Evolutionary conservation across 805 yeast genomes (phyloP), one percentile per base, ranked within the genome.

Genomic region (Cyberlindnera euphorbiae): DNA sequence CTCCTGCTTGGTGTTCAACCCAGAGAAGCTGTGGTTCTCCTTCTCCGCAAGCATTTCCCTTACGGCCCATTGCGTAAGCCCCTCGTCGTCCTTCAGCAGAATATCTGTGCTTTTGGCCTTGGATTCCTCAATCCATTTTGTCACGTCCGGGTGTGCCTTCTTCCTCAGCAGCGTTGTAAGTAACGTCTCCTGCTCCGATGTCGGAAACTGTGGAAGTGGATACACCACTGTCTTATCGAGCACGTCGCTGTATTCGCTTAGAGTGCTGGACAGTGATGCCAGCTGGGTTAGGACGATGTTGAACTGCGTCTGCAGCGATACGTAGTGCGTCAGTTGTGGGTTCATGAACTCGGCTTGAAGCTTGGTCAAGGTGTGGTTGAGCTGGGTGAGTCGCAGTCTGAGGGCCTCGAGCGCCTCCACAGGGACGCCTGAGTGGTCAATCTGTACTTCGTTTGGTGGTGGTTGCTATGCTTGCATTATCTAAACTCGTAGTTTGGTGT

Each of bases 141-240:
- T 84, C 3, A 90, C 95, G 44, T 89, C 97, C 0, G 98, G 97
- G 9, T 85, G 64, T 33, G 82, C 81, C 55, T 89, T 90, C 56
- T 89, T 93, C 40, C 97, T 71, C 41, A 93, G 59, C 41, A 93
- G 64, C 0, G 97, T 88, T 0, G 95, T 83, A 33, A 89, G 62
- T 24, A 93, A 67, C 2, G 87, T 84, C 50, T 84, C 89, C 45
- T 85, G 89, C 29, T 85, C 82, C 1, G 86, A 74, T 0, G 94
- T 76, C 8, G 97, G 97, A 55, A 90, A 93, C 15, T 73, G 71
- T 0, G 89, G 82, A 36, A 85, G 64, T 1, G 98, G 98, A 52
- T 76, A 90, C 1, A 79, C 89, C 34, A 84, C 87, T 0, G 95
- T 79, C 5, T 74, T 60, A 30, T 71, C 70, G 17, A 93, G 63